Base-by-base conservation (phyloP, 208 protist species). In the Trypanosoma caninum region DNA sequence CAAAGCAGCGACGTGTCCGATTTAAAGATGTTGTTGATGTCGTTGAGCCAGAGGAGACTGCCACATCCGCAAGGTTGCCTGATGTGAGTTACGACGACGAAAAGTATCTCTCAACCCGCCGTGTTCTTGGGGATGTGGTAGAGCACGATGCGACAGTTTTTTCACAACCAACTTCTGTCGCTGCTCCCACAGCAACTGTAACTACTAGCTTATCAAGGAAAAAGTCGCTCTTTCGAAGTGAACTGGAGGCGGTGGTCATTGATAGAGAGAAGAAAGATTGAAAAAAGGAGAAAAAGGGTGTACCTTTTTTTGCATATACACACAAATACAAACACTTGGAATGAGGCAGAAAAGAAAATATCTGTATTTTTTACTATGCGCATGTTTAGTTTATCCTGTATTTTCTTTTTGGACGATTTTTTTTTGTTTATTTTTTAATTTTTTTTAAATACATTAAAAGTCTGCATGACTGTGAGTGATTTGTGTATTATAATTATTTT, bases 81-180 rank as follows among this genome's bases (percentile, higher is more conserved):
- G 31, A 1, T 25, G 42, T n/a, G 11, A 28, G 35, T n/a, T n/a
- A n/a, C 7, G 18, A 16, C 7, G 10, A 18, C 22, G 33, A 52
- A 31, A 18, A 30, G 48, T 38, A 22, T 50, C 11, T 51, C 45
- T 6, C 0, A 6, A 23, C 25, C 18, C 3, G 51, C 16, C 59
- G 62, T 59, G 60, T 71, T 20, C 27, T 89, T 16, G 70, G 78
- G 1, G 79, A 86, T 27, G 80, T 89, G 48, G 66, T 86, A 41
- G 83, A 89, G 60, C 79, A 71, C 44, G 18, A 55, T 3, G 33
- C 44, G 16, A 31, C 20, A 20, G 52, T 41, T 10, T 10, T 0
- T 5, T 27, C 56, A 40, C 28, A 47, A 20, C 38, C 47, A 31
- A 6, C 44, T 47, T 13, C n/a, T 18, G 18, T 22, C 8, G 35